Evolutionary conservation across 1,139 yeast species (phyloP), one percentile per base, ranked within the genome.

Genomic region (Scheffersomyces cryptocercus): DNA sequence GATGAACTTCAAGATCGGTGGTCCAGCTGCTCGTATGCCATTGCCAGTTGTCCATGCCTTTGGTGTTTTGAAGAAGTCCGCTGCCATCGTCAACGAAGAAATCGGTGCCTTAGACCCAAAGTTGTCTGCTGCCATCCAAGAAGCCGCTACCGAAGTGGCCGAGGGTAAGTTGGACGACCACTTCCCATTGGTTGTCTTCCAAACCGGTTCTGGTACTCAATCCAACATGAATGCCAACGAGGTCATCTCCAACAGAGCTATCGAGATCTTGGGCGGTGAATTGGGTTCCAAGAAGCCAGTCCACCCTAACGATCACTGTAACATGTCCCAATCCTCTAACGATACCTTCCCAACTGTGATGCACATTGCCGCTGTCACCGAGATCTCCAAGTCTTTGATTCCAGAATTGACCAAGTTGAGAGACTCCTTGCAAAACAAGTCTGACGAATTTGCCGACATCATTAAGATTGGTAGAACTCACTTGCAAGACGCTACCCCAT

Each of bases 381-480:
- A 93, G 73, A 88, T 93, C 70, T 75, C 85, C 44, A 63, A 79
- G 58, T 74, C 77, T 41, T 78, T 95, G 65, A 58, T 93, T 43
- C 99, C 99, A 30, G 87, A 89, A 59, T 77, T 93, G 61, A 76
- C 80, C 47, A 77, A 75, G 42, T 82, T 93, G 61, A 87, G 88
- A 68, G 88, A 85, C 60, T 78, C 97, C 26, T 74, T 95, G 54
- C 79, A 80, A 46, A 77, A 68, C 51, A 93, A 93, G 75, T 65
- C 91, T 39, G 82, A 85, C 42, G 97, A 91, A 74, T 93, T 93
- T 66, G 68, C 73, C 50, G 81, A 83, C 62, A 93, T 93, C 69
- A 91, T 93, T 75, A 93, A 93, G 77, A 95, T 93, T 64, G 99
- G 99, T 63, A 88, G 99, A 79, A 93, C 99, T 46, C 99, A 93